These are phyloP conservation scores for Blastocystis hominis DNA, from an alignment of 352 stramenopile genomes.

Conservation along the genomic window DNA sequence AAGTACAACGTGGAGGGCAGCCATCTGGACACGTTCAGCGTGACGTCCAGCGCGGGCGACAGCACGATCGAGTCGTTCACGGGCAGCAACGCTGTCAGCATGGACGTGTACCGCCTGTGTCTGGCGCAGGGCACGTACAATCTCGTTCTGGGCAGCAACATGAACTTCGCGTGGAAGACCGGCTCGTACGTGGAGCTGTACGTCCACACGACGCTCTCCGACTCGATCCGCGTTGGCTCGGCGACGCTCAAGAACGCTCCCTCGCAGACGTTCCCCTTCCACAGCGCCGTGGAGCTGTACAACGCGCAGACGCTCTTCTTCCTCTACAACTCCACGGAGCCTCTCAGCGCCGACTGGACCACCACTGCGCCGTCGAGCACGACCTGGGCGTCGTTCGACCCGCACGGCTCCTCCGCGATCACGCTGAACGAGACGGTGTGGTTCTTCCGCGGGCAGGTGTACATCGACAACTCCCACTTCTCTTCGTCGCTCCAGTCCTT, in stretches of 20 bases:
- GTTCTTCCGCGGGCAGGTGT: slow-evolving; percentile 22
- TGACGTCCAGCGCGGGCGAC: background rate
- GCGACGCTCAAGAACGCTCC: background rate
- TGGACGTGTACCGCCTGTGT: background rate
- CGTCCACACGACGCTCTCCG: background rate
- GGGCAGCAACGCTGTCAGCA: background rate
- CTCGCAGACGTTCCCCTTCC: background rate
- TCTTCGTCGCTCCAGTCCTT: background rate
- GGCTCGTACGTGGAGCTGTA: slow-evolving; percentile 22
- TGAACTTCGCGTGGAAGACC: background rate
- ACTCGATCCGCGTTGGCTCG: background rate
- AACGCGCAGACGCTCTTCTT: background rate
- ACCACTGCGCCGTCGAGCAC: background rate
- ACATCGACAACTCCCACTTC: background rate
- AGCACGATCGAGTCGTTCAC: background rate
- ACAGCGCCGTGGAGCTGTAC: background rate
- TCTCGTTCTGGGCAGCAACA: background rate
- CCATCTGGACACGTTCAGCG: background rate
- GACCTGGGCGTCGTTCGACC: slow-evolving; percentile 17
- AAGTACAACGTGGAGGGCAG: slow-evolving; percentile 33
- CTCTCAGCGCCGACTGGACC: background rate
- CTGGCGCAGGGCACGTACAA: background rate
- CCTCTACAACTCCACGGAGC: background rate
- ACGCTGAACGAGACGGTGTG: background rate
- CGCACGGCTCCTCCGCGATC: background rate